These are phyloP conservation scores for Candida piceae DNA, from an alignment of 805 yeast genomes.

Conservation along the genomic window DNA sequence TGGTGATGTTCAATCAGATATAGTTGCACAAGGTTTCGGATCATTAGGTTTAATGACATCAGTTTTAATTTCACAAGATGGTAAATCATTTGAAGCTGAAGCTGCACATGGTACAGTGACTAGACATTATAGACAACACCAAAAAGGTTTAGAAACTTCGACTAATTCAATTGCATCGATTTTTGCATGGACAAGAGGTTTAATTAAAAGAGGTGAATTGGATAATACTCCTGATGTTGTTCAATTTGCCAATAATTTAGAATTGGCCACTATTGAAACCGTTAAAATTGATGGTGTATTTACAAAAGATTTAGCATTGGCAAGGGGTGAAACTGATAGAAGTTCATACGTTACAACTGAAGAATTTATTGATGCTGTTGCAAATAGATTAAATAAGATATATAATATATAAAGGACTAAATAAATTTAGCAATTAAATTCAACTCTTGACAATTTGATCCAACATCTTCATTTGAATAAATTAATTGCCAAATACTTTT, in stretches of 20 bases:
- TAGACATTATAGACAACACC: conserved; percentile 78
- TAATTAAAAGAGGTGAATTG: conserved; percentile 74
- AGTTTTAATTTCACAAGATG: conserved; percentile 77
- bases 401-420: conserved; percentile 8
- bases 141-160: conserved; percentile 76
- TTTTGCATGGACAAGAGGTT: conserved; percentile 84
- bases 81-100: conserved; percentile 79
- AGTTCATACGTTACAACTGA: conserved; percentile 57
- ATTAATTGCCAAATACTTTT: conserved; percentile 20
- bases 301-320: conserved; percentile 77
- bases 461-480: conserved; percentile 10
- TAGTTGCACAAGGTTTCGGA: conserved; percentile 85
- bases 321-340: conserved; percentile 48
- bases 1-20: conserved; percentile 83
- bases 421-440: neutral
- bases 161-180: conserved; percentile 83
- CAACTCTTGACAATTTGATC: neutral
- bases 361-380: conserved; percentile 76
- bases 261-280: conserved; percentile 63
- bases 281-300: conserved; percentile 70
- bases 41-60: conserved; percentile 84
- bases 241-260: conserved; percentile 59
- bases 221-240: conserved; percentile 70
- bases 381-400: conserved; percentile 33
- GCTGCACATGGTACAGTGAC: conserved; percentile 90